Conservation (phyloP, 495 filamentous ascomycete genomes). For the Aspergillus ellipticus region DNA sequence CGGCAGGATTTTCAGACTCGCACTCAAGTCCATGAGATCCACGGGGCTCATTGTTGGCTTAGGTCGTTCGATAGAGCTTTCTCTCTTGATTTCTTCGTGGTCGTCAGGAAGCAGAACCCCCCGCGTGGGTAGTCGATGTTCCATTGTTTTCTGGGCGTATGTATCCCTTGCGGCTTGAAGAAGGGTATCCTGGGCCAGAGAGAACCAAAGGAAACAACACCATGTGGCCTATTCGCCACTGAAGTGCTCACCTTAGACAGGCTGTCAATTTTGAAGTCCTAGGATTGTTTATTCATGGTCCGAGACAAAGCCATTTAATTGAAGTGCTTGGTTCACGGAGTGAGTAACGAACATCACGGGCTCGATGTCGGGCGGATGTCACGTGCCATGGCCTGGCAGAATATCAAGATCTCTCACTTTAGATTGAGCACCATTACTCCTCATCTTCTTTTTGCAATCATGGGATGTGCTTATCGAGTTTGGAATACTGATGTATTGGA, state of each 20-base stretch:
- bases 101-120: background rate
- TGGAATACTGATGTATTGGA: too few species aligned
- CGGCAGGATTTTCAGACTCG: conserved; percentile 14
- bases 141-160: background rate
- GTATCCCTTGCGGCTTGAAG: background rate
- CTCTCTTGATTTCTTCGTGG: background rate
- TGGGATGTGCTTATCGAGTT: too few species aligned
- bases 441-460: too few species aligned
- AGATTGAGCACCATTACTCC: too few species aligned
- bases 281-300: background rate
- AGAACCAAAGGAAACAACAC: background rate
- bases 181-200: background rate
- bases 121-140: conserved; percentile 3
- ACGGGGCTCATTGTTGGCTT: background rate
- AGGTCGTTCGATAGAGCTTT: background rate
- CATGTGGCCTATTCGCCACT: background rate
- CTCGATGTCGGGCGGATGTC: too few species aligned
- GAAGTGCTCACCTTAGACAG: background rate
- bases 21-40: background rate
- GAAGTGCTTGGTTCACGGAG: background rate
- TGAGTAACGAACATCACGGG: background rate
- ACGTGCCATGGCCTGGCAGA: too few species aligned
- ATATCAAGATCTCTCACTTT: too few species aligned
- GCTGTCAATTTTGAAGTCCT: background rate
- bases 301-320: background rate